Evolutionary conservation across 208 protist genomes (phyloP), one percentile per base, ranked within the genome.

Genomic region (Acanthamoeba quina): DNA sequence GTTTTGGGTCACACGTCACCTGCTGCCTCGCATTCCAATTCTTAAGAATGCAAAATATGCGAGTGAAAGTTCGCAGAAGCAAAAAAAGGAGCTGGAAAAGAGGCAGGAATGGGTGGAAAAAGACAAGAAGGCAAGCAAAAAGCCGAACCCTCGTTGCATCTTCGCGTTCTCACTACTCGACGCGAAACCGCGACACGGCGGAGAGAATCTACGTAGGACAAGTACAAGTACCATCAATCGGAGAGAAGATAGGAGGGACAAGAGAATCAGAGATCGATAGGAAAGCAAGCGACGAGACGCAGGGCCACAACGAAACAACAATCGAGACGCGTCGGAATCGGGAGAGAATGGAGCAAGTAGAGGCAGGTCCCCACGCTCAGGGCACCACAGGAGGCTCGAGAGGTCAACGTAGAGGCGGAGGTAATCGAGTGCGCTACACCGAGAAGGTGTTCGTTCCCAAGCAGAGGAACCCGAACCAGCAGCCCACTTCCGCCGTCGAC

Each of bases 361-460:
- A 64, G 58, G 24, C 58, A 64, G 58, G 58, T 64, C 0, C 15
- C 58, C 19, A 19, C 19, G 13, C 58, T 7, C 58, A 64, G 21
- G 6, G 58, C 24, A 26, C 7, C 64, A 17, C 64, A 66, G 26
- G 64, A 70, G 64, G 64, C n/a, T 17, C 64, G n/a, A 31, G 64
- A 37, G 11, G 10, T 15, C 6, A 21, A 11, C n/a, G 64, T n/a
- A 37, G 64, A 70, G 60, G 60, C 24, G 29, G 29, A 29, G 15
- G 15, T 21, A 70, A 78, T 74, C 26, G 66, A 52, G 70, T 78
- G 13, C 70, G 70, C 6, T 78, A 78, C 70, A 78, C 70, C 10
- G 70, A 78, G 21, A 47, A 52, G 24, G 70, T 78, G 17, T 78
- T 78, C 29, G 70, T 78, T 10, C 70, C 70, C 9, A 78, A 78